phyloP scores from a whole-genome alignment of 2,329 filamentous ascomycete species.

The Trichoderma sp. region DNA sequence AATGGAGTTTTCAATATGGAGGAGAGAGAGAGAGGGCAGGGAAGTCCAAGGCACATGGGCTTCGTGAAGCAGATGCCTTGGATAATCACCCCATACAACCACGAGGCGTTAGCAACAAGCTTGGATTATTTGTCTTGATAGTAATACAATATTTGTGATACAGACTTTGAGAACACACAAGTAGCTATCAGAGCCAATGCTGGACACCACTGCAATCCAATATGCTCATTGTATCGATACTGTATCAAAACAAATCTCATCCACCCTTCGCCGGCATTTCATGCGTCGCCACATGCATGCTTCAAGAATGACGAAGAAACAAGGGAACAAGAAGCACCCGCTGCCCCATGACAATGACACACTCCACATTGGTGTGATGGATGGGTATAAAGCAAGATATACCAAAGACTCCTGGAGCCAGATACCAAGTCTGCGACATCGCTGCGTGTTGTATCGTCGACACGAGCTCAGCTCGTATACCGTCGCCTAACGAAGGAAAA shows the following conservation, averaged over 20 bases:
- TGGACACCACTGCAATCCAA: conserved; percentile 23
- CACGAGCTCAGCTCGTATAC: conserved; percentile 2
- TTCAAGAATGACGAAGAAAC: background rate
- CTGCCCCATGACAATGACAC: conserved; percentile 25
- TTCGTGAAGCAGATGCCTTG: background rate
- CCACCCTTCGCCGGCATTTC: conserved; percentile 25
- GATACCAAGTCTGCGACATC: conserved; percentile 3
- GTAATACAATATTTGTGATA: conserved; percentile 21
- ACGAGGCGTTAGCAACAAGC: background rate
- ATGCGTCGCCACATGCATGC: conserved; percentile 30
- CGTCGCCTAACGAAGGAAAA: conserved; percentile 55
- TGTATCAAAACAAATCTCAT: conserved; percentile 26
- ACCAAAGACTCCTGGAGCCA: conserved; percentile 27
- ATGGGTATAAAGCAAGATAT: conserved; percentile 29
- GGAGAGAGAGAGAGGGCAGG: background rate
- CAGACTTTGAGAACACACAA: conserved; percentile 25
- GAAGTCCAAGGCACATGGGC: background rate
- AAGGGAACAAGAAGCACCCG: conserved; percentile 22
- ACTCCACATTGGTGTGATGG: conserved; percentile 6
- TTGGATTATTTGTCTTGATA: conserved; percentile 14
- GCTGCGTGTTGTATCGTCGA: conserved; percentile 1
- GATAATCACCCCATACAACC: background rate
- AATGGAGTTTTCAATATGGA: background rate
- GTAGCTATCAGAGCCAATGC: conserved; percentile 16
- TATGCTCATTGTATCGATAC: conserved; percentile 27